Percentiles rank a stretch among this genome's conserved stretches.
These are phyloP conservation scores for Tetrahymena malaccensis DNA, from an alignment of 73 alveolate species.

Conservation along the genomic window DNA sequence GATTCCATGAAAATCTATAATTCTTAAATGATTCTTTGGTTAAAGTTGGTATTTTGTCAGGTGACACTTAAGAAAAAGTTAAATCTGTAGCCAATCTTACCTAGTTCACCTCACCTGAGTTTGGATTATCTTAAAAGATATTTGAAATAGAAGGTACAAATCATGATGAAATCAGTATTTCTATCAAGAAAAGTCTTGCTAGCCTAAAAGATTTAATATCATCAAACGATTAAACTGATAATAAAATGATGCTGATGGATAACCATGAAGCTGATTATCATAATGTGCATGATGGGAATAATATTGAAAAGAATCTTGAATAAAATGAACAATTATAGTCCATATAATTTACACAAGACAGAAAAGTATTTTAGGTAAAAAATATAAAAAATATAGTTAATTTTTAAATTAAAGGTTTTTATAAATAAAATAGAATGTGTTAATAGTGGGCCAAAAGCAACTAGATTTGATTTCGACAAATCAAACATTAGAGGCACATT, in stretches of 20 bases:
- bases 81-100: background rate
- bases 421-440: background rate
- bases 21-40: background rate
- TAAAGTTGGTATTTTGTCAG: background rate
- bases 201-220: background rate
- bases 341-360: background rate
- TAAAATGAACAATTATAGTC: background rate
- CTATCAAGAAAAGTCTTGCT: background rate
- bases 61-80: background rate
- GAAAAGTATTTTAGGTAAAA: background rate
- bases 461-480: background rate
- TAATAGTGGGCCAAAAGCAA: background rate
- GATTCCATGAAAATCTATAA: background rate
- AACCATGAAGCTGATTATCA: background rate
- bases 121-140: background rate
- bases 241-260: background rate
- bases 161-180: background rate
- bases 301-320: background rate
- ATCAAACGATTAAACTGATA: background rate
- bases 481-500: background rate
- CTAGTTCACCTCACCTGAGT: background rate
- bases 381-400: background rate
- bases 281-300: background rate
- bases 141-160: background rate
- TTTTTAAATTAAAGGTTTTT: background rate